A percentile compares a stretch with the other conserved stretches of the same genome.
Conservation (phyloP, 1,284 basidiomycete species). For the Phaffia rhodozyma region DNA sequence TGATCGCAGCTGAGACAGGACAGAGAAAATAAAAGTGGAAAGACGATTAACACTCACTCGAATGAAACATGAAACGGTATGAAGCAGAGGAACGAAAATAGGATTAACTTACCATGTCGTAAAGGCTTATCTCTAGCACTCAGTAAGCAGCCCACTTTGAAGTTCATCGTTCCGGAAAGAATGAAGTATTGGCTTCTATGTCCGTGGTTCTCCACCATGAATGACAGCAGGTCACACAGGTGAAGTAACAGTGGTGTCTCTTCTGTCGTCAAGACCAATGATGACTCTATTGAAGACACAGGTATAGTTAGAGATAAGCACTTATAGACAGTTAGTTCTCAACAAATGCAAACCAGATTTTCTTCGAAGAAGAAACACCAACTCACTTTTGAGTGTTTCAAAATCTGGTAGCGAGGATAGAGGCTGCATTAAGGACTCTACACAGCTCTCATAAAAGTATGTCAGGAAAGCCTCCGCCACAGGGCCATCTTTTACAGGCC, state of each 20-base stretch:
- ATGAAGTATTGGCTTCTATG: constrained; percentile 86
- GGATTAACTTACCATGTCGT: constrained; percentile 52
- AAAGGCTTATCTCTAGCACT: constrained; percentile 80
- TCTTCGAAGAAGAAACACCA: not conserved
- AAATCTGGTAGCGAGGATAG: constrained; percentile 64
- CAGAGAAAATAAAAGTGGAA: not conserved
- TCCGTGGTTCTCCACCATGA: constrained; percentile 73
- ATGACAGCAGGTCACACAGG: constrained; percentile 80
- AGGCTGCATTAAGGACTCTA: constrained; percentile 64
- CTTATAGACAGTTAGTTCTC: constrained; percentile 16
- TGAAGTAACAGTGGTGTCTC: constrained; percentile 64
- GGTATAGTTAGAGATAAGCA: constrained; percentile 1
- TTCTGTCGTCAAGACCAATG: constrained; percentile 51
- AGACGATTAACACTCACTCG: not conserved
- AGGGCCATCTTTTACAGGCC: constrained; percentile 58
- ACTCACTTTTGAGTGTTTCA: constrained; percentile 49
- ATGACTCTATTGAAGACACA: constrained; percentile 2
- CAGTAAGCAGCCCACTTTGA: constrained; percentile 64
- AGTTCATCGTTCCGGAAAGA: constrained; percentile 61
- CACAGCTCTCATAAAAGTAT: constrained; percentile 74
- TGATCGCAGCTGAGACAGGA: constrained; percentile 55
- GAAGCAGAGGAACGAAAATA: constrained; percentile 25
- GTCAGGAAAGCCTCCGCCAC: constrained; percentile 76
- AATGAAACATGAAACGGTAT: constrained; percentile 9
- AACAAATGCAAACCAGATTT: not conserved